Conservation (phyloP, 371 early-diverging fungal species). For the Rhizopus sp. region DNA sequence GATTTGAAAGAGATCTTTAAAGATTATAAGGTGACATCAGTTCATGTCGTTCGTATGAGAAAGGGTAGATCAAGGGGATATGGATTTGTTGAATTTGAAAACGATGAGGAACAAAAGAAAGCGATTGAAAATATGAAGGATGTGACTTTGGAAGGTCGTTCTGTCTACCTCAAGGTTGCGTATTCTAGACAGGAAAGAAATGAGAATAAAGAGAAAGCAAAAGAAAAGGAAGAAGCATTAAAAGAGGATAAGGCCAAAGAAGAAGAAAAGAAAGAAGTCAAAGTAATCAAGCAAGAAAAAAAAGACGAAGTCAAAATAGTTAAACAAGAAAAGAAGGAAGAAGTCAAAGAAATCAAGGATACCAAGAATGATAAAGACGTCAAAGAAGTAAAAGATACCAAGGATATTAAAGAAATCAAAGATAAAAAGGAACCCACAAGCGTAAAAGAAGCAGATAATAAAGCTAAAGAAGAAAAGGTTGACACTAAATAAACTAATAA, state of each 20-base stretch:
- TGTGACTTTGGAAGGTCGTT: constrained; percentile 68
- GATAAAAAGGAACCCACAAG: no score
- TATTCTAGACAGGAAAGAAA: constrained; percentile 40
- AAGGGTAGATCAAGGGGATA: constrained; percentile 84
- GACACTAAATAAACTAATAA: background rate
- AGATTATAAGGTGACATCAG: constrained; percentile 75
- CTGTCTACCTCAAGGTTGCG: constrained; percentile 75
- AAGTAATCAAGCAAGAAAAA: constrained; percentile 7
- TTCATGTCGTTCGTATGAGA: constrained; percentile 68
- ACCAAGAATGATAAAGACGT: no score
- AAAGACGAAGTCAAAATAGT: constrained; percentile 5
- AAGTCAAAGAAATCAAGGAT: background rate
- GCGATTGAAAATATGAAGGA: constrained; percentile 69
- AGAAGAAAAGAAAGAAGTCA: constrained; percentile 6
- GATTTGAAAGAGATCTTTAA: constrained; percentile 72
- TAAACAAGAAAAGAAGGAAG: no score
- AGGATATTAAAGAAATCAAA: no score
- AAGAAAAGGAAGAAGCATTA: constrained; percentile 4
- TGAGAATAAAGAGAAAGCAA: background rate
- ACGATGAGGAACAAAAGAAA: constrained; percentile 77
- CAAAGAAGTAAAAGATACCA: no score
- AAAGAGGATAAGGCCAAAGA: constrained; percentile 1
- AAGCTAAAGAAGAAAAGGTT: background rate
- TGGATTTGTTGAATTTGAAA: constrained; percentile 87
- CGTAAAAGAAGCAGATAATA: no score